Conservation (phyloP, 2,329 filamentous ascomycete genomes). For the Sclerotinia borealis region DNA sequence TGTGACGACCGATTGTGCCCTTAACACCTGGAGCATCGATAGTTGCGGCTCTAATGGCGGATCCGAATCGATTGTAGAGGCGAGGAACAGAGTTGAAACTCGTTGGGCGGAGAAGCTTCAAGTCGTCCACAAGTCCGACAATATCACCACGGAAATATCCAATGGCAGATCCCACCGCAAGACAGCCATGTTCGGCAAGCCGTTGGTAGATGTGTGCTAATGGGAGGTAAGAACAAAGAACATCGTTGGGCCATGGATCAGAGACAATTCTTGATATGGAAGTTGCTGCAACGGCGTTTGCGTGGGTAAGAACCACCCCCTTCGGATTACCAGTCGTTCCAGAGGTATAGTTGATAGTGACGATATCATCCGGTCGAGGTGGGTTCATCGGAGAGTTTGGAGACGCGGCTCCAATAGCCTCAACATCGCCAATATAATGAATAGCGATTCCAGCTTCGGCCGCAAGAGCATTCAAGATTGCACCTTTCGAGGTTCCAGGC, state of each 20-base stretch:
- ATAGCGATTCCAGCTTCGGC: conserved; percentile 69
- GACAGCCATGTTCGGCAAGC: conserved; percentile 67
- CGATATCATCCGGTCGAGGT: conserved; percentile 66
- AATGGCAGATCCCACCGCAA: conserved; percentile 67
- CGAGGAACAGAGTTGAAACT: conserved; percentile 84
- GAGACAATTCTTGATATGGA: conserved; percentile 51
- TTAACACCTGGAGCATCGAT: conserved; percentile 73
- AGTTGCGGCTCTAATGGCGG: conserved; percentile 73
- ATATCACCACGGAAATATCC: conserved; percentile 96
- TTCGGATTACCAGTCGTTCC: conserved; percentile 80
- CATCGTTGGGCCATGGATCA: conserved; percentile 47
- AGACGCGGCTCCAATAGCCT: conserved; percentile 70
- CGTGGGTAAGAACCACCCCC: conserved; percentile 77
- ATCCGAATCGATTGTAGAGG: conserved; percentile 84
- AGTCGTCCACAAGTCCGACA: conserved; percentile 76
- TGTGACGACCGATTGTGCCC: conserved; percentile 73
- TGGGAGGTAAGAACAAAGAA: conserved; percentile 80
- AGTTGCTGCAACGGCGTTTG: conserved; percentile 70
- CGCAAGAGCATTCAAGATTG: conserved; percentile 70
- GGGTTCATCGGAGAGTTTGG: conserved; percentile 58
- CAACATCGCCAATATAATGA: conserved; percentile 73
- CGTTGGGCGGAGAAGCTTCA: conserved; percentile 81
- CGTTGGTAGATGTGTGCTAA: conserved; percentile 92
- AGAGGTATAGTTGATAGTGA: conserved; percentile 89
- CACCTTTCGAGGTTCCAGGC: conserved; percentile 69